Percentiles rank a stretch among this genome's conserved stretches.
Evolutionary conservation across 2,329 filamentous ascomycete species (phyloP).

Genomic region (Diaporthe destruens): DNA sequence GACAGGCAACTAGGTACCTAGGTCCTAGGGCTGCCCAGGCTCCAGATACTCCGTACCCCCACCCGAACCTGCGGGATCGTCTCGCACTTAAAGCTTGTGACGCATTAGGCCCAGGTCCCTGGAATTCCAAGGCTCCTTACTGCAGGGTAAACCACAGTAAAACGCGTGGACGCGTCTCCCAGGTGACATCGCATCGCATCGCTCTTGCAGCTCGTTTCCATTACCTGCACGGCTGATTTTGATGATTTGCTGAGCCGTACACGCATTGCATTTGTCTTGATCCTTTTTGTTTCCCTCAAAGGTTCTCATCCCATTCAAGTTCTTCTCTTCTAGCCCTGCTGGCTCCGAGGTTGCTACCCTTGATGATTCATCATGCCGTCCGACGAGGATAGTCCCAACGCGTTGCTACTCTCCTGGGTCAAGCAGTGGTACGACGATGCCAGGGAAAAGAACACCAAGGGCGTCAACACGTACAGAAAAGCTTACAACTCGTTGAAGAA

Average conservation of each 20-base stretch:
- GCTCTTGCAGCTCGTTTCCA: slow-evolving; percentile 14
- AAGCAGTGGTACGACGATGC: slow-evolving; percentile 82
- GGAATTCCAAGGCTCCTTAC: background rate
- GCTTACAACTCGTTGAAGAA: slow-evolving; percentile 83
- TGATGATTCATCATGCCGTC: slow-evolving; percentile 35
- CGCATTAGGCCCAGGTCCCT: slow-evolving; percentile 21
- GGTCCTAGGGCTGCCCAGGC: no score
- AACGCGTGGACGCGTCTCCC: slow-evolving; percentile 30
- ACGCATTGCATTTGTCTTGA: background rate
- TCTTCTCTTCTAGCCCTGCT: background rate
- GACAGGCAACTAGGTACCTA: background rate
- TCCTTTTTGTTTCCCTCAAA: background rate
- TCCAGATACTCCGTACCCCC: slow-evolving; percentile 6
- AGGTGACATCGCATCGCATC: background rate
- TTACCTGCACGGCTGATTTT: slow-evolving; percentile 1
- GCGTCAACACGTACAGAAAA: slow-evolving; percentile 77
- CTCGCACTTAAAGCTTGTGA: slow-evolving; percentile 26
- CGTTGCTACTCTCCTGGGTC: slow-evolving; percentile 78
- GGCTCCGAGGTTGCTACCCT: background rate
- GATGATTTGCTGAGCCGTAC: background rate
- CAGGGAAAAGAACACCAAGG: slow-evolving; percentile 77
- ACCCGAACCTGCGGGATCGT: slow-evolving; percentile 13
- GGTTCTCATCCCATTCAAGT: background rate
- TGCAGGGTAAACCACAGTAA: background rate
- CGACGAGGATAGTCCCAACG: slow-evolving; percentile 70